Base-by-base conservation (phyloP, 805 yeast species). In the Pichia sporocuriosa region DNA sequence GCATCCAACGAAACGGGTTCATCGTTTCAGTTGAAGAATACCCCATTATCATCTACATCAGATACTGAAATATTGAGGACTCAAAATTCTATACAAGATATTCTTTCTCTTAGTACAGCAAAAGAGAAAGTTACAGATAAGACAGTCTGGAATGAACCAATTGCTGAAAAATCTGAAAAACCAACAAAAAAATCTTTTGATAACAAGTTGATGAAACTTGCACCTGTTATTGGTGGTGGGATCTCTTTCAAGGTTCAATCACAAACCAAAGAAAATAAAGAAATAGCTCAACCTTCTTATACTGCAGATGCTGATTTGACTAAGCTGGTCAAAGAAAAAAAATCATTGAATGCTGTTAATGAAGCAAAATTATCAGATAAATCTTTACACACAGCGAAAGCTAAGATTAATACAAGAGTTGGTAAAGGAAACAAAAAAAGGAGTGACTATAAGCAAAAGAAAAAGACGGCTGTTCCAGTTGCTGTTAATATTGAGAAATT, bases 241-340 rank as follows among this genome's bases (percentile, higher is more conserved):
- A 23, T 40, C 13, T 16, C 40, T 9, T 43, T 40, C 7, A 40
- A 35, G 37, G 44, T 40, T 15, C 44, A 43, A 16, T 29, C 44
- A 12, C 46, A 40, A 11, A 10, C 17, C 16, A 9, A 7, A 8
- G 41, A 39, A 15, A 22, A 37, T 22, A 16, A 16, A 17, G 37
- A 27, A 8, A 25, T 44, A 15, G 44, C 33, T 16, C 54, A 51
- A 17, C 58, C 58, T 2, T 47, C 52, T 8, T 47, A 37, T 30
- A 35, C 35, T 19, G 54, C 56, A n/a, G 59, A 55, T 42, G 27
- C 40, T 23, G 46, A 46, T 3, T 33, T 55, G 39, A 56, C 58
- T 10, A 35, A 23, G 12, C 6, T 30, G 21, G 15, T 40, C 7
- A 40, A 40, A 10, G 44, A 35, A n/a, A 35, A 32, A 16, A 20